Evolutionary conservation across 2,329 filamentous ascomycete species (phyloP), one percentile per base, ranked within the genome.

Genomic region (Neobulgaria alba): DNA sequence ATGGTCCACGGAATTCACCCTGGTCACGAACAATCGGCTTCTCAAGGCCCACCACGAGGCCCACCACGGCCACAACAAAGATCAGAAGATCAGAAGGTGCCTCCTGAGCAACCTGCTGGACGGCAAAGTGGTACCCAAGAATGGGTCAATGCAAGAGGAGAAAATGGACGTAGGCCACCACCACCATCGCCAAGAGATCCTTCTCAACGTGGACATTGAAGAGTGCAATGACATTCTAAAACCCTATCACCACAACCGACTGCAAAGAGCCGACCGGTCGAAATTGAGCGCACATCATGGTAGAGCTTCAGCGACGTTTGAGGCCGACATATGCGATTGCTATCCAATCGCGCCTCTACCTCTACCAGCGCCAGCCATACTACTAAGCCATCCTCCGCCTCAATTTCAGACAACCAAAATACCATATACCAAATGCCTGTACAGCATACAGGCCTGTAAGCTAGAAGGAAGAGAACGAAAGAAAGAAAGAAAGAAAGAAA

Each of bases 21-120:
- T 15, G 49, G 48, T 9, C 41, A 47, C 36, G 45, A 49, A 38
- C 36, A 46, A 19, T 42, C 42, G 31, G 43, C 41, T 33, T 8
- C 10, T 19, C 19, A 16, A 19, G 16, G n/a, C 8, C 33, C 17
- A 38, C 12, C 10, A 16, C 26, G 10, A 46, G n/a, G 43, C 31
- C 39, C 51, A n/a, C 36, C 33, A 17, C n/a, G n/a, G n/a, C n/a
- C n/a, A 46, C 55, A 19, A n/a, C n/a, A n/a, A n/a, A n/a, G n/a
- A n/a, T 54, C 62, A 4, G 72, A 75, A 35, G 77, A 80, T 47
- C 69, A 73, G 49, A 82, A 82, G 59, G 44, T 76, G 47, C 77
- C 75, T 44, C 70, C 69, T 29, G 77, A 81, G 59, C 70, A 76
- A 49, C 73, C 71, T 42, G 52, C 54, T n/a, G 67, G 62, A 21